These are phyloP conservation scores for Alternaria novae-zelandiae DNA, from an alignment of 2,329 filamentous ascomycete species.

Conservation along the genomic window DNA sequence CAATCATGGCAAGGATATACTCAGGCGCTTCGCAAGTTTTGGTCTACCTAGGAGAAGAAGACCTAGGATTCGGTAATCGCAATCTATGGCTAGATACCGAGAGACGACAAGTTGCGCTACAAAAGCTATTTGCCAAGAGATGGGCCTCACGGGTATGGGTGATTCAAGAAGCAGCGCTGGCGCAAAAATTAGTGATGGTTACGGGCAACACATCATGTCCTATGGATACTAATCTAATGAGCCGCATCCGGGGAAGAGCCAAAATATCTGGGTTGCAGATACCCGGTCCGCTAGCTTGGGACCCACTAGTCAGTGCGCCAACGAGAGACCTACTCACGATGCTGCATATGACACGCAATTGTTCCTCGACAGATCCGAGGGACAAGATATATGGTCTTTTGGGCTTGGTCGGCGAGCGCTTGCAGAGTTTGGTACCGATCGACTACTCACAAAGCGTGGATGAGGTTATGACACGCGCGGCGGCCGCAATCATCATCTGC, in stretches of 20 bases:
- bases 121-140: conserved; percentile 13
- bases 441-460: conserved; percentile 19
- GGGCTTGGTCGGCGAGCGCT: conserved; percentile 12
- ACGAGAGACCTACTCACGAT: conserved; percentile 16
- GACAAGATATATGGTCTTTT: conserved; percentile 18
- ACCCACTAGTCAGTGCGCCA: conserved; percentile 15
- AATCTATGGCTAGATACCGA: conserved; percentile 12
- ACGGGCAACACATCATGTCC: conserved; percentile 8
- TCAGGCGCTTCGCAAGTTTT: conserved; percentile 13
- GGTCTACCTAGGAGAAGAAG: conserved; percentile 18
- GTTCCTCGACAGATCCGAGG: conserved; percentile 13
- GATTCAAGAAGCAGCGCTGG: conserved; percentile 25
- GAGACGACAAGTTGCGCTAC: conserved; percentile 8
- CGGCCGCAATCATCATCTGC: conserved; percentile 16
- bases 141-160: conserved; percentile 24
- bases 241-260: conserved; percentile 17
- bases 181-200: conserved; percentile 16
- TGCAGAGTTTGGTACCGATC: conserved; percentile 15
- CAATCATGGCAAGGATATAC: conserved; percentile 25
- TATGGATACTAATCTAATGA: conserved; percentile 11
- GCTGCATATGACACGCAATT: conserved; percentile 15
- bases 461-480: conserved; percentile 12
- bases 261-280: conserved; percentile 11
- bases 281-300: conserved; percentile 19
- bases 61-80: conserved; percentile 9